Conservation (phyloP, 2,329 filamentous ascomycete species). For the Pestalotiopsis sp. region DNA sequence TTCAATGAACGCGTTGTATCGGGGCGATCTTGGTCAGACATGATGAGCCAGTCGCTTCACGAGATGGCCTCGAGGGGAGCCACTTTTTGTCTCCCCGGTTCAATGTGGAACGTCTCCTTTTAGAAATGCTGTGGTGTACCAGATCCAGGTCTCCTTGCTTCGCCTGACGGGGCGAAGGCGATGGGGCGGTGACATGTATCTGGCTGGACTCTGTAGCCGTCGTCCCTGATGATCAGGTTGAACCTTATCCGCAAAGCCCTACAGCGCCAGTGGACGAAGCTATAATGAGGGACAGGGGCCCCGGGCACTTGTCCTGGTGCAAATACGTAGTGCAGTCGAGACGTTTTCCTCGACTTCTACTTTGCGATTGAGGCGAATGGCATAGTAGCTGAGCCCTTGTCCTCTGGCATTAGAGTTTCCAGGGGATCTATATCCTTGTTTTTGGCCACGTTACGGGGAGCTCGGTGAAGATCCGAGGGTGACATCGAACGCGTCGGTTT, state of each 20-base stretch:
- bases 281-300: conserved; percentile 6
- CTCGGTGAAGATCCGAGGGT: not conserved
- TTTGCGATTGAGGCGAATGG: not conserved
- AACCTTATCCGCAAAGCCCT: not conserved
- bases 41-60: conserved; percentile 11
- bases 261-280: not conserved
- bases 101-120: not conserved
- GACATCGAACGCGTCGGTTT: not conserved
- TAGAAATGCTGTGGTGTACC: not conserved
- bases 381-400: not conserved
- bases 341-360: not conserved
- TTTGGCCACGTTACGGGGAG: conserved; percentile 1
- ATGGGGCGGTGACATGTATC: not conserved
- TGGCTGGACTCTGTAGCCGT: not conserved
- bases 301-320: conserved; percentile 1
- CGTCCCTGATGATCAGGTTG: not conserved
- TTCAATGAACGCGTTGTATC: conserved; percentile 5
- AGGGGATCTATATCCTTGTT: conserved; percentile 24
- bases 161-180: not conserved
- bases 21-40: conserved; percentile 5
- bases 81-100: not conserved
- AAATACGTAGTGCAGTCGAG: not conserved
- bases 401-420: conserved; percentile 15
- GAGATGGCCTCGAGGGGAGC: not conserved
- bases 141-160: not conserved